Percentiles rank a stretch among this genome's conserved stretches.
Evolutionary conservation across 2,329 filamentous ascomycete genomes (phyloP).

Genomic region (Colletotrichum nymphaeae): DNA sequence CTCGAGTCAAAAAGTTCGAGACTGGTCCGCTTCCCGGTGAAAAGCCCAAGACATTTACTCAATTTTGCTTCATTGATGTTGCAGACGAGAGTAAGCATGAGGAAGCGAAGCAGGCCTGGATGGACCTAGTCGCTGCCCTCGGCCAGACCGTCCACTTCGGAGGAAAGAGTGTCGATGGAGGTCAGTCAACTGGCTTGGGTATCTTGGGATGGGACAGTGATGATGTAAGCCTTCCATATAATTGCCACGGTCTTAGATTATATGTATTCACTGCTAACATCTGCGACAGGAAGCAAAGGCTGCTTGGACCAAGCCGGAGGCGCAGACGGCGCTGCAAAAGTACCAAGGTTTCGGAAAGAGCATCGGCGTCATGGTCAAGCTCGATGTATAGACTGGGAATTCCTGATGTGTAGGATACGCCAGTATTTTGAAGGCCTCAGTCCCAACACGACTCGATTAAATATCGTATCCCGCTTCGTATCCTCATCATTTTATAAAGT

Average conservation of each 20-base stretch:
- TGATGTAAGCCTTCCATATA: not conserved
- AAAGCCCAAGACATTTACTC: slow-evolving; percentile 14
- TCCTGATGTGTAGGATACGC: too few species aligned
- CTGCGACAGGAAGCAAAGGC: not conserved
- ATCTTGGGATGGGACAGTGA: slow-evolving; percentile 29
- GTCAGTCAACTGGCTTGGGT: slow-evolving; percentile 7
- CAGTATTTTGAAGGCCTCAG: too few species aligned
- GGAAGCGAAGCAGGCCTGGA: slow-evolving; percentile 21
- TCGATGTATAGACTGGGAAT: not conserved
- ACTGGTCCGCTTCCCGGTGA: not conserved
- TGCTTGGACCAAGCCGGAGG: slow-evolving; percentile 26
- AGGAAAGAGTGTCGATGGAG: slow-evolving; percentile 14
- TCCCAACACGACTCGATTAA: too few species aligned
- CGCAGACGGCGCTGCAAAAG: slow-evolving; percentile 11
- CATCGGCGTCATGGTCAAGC: slow-evolving; percentile 18
- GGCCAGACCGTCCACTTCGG: slow-evolving; percentile 12
- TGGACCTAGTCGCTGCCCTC: slow-evolving; percentile 11
- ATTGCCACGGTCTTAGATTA: too few species aligned
- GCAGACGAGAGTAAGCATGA: slow-evolving; percentile 25
- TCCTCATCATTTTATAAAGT: too few species aligned
- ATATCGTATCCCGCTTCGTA: too few species aligned
- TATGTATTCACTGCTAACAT: not conserved
- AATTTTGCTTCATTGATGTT: slow-evolving; percentile 17
- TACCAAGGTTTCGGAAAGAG: slow-evolving; percentile 24
- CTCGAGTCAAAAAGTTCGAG: slow-evolving; percentile 25